Evolutionary conservation across 2,329 filamentous ascomycete species (phyloP).

Genomic region (Clonostachys rhizophaga): DNA sequence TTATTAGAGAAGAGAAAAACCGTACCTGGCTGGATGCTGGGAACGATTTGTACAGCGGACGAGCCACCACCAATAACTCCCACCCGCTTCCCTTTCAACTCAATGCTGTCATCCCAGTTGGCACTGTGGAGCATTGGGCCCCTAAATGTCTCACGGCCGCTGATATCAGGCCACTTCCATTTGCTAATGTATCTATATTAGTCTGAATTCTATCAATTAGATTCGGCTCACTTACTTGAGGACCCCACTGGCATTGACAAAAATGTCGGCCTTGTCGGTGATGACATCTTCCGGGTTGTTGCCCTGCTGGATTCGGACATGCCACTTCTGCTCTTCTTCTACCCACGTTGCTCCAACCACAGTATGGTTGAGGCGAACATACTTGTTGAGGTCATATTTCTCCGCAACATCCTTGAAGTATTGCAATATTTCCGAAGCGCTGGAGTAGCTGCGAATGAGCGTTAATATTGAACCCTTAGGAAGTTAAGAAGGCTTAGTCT

Average conservation of each 20-base stretch:
- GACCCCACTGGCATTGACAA: slow-evolving; percentile 7
- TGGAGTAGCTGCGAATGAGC: slow-evolving; percentile 5
- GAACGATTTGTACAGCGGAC: slow-evolving; percentile 48
- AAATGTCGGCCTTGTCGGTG: slow-evolving; percentile 5
- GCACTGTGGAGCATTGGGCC: slow-evolving; percentile 48
- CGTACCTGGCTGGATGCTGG: slow-evolving; percentile 14
- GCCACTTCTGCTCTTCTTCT: slow-evolving; percentile 3
- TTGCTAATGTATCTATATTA: not conserved
- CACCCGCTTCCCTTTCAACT: slow-evolving; percentile 43
- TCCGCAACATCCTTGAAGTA: slow-evolving; percentile 43
- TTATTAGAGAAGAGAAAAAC: not conserved
- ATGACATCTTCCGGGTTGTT: slow-evolving; percentile 1
- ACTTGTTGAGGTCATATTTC: slow-evolving; percentile 53
- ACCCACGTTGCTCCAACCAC: not conserved
- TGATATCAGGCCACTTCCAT: slow-evolving; percentile 49
- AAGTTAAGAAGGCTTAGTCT: slow-evolving; percentile 13
- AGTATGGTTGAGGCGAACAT: not conserved
- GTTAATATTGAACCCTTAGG: slow-evolving; percentile 36
- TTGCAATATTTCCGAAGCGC: slow-evolving; percentile 4
- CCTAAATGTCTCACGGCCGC: slow-evolving; percentile 35
- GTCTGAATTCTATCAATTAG: not conserved
- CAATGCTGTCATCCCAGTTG: slow-evolving; percentile 42
- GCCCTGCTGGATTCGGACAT: slow-evolving; percentile 1
- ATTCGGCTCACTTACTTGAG: slow-evolving; percentile 4
- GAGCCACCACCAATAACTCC: slow-evolving; percentile 52